phyloP scores from a whole-genome alignment of 1,284 basidiomycete species.

The Cyathus pygmaeus region DNA sequence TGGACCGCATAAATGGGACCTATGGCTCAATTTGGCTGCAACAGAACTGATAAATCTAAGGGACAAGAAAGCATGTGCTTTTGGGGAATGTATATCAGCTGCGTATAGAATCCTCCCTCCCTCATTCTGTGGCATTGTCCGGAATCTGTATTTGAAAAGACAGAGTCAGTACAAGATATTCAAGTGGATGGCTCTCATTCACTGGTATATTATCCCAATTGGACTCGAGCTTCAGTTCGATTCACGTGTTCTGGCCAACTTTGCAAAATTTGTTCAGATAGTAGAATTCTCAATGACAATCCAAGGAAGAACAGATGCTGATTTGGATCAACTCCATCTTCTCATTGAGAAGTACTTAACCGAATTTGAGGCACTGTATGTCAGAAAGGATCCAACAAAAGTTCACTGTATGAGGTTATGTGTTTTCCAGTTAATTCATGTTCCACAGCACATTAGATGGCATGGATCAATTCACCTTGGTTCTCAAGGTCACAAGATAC shows the following conservation, averaged over 20 bases:
- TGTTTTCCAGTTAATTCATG: constrained; percentile 28
- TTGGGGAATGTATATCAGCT: too few species aligned
- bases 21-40: too few species aligned
- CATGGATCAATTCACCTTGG: constrained; percentile 26
- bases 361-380: constrained; percentile 22
- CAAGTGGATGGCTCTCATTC: constrained; percentile 40
- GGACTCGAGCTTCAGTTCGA: constrained; percentile 29
- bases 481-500: constrained; percentile 30
- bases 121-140: constrained; percentile 30
- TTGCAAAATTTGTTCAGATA: constrained; percentile 23
- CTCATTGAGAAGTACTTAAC: constrained; percentile 17
- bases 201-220: constrained; percentile 39
- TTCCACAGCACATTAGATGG: constrained; percentile 26
- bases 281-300: constrained; percentile 39
- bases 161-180: constrained; percentile 40
- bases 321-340: constrained; percentile 13
- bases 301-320: constrained; percentile 4
- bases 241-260: constrained; percentile 24
- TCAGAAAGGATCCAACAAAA: constrained; percentile 19
- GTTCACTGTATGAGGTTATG: constrained; percentile 16
- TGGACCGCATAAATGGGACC: too few species aligned
- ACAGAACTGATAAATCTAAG: too few species aligned
- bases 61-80: too few species aligned
- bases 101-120: constrained; percentile 13
- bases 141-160: constrained; percentile 31